phyloP scores from a whole-genome alignment of 441 rosid species.

The Flueggea neowawraea region DNA sequence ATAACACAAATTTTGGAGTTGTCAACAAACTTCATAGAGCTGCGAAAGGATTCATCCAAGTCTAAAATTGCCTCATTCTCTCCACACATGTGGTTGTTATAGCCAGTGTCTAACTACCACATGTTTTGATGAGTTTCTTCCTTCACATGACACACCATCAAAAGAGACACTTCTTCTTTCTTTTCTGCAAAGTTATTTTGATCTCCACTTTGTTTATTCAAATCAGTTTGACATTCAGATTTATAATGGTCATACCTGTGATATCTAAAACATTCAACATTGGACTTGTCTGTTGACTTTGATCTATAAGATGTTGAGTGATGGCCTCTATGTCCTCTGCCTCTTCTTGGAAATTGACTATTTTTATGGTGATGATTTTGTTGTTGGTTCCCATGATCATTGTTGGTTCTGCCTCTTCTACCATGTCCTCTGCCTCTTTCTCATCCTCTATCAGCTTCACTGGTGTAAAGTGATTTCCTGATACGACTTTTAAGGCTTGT shows the following conservation, averaged over 20 bases:
- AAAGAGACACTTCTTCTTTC: background rate
- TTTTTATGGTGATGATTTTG: no score
- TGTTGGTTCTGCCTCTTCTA: background rate
- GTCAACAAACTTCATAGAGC: no score
- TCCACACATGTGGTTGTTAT: constrained; percentile 1
- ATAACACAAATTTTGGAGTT: no score
- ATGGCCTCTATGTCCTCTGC: background rate
- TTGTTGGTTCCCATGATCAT: no score
- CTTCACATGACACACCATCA: background rate
- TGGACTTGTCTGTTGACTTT: background rate
- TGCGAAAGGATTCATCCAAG: no score
- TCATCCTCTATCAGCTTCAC: background rate
- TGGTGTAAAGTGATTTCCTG: no score
- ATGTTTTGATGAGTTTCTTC: background rate
- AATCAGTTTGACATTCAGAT: background rate
- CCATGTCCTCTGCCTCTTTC: constrained; percentile 1
- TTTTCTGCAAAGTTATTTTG: background rate
- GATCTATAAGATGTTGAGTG: background rate
- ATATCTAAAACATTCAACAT: background rate
- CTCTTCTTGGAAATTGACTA: background rate
- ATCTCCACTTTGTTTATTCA: background rate
- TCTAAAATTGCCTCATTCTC: background rate
- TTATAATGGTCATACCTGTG: constrained; percentile 1
- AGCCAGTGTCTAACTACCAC: background rate
- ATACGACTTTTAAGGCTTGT: background rate